phyloP scores from a whole-genome alignment of 805 yeast genomes.

The Myxozyma geophila region DNA sequence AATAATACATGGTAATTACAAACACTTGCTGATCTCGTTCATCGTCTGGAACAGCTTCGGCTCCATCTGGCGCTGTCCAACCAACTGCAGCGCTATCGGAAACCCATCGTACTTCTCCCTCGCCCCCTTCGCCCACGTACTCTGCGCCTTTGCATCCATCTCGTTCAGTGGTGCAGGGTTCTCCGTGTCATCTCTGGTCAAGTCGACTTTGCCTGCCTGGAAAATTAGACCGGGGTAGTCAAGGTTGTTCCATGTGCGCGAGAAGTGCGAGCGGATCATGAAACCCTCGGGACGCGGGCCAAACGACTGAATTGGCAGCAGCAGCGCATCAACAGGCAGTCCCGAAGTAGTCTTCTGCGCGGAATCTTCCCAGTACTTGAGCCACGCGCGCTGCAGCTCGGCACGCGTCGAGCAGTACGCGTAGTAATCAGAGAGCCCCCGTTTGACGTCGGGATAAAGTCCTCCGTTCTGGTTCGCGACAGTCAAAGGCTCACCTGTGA shows the following conservation, averaged over 20 bases:
- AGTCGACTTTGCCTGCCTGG: constrained; percentile 32
- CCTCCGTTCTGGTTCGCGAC: constrained; percentile 32
- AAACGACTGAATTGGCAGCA: constrained; percentile 35
- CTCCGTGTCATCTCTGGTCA: constrained; percentile 30
- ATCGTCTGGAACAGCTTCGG: constrained; percentile 36
- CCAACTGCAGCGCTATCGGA: constrained; percentile 34
- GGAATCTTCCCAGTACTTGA: constrained; percentile 31
- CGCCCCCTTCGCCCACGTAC: constrained; percentile 29
- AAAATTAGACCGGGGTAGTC: constrained; percentile 35
- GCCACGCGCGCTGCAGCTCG: constrained; percentile 33
- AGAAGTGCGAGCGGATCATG: constrained; percentile 33
- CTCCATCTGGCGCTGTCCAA: constrained; percentile 38
- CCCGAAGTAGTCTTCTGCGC: constrained; percentile 32
- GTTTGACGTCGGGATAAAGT: constrained; percentile 33
- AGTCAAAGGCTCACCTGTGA: constrained; percentile 36
- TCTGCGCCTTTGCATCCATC: constrained; percentile 30
- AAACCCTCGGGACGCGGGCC: constrained; percentile 35
- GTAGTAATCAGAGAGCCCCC: constrained; percentile 30
- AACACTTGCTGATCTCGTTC: constrained; percentile 18
- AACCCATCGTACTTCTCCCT: constrained; percentile 27
- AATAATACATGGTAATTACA: no score
- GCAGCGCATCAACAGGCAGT: constrained; percentile 33
- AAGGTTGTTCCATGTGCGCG: constrained; percentile 32
- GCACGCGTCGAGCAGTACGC: constrained; percentile 35
- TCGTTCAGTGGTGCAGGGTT: constrained; percentile 30